Evolutionary conservation across 768 basidiomycete species (phyloP), one percentile per base, ranked within the genome.

Genomic region (Suillus subalutaceus): DNA sequence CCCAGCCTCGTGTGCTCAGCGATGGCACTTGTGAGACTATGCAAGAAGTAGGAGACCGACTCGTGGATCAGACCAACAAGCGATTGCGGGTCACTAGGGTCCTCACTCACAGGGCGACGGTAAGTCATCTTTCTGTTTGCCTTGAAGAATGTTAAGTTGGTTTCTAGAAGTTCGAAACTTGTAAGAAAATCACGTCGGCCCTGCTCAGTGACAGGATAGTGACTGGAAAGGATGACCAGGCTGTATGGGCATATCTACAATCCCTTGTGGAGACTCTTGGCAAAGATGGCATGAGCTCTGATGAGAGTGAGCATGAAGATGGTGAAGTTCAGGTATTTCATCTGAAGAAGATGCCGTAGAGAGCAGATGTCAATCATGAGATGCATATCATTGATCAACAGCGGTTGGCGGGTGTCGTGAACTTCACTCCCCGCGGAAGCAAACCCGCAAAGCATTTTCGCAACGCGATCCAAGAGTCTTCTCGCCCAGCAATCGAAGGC

Each of bases 221-320:
- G 1, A 52, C 26, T 16, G 26, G 50, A 52, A 52, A 52, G 50
- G 50, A 52, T 2, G 26, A 52, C 50, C 50, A 52, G 50, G 50
- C 50, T 8, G 50, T 52, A 18, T 52, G 50, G 26, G 26, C 15
- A 2, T 52, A 52, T 52, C 26, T 16, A 30, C 26, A 52, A 52
- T 52, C 50, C 3, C 50, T 63, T 30, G 62, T 63, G 35, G 44
- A 63, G 26, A 50, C 35, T 2, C 62, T 63, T 3, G 3, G 62
- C 48, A 44, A 53, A 48, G 48, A 63, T 57, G 62, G 62, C 20
- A 63, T 63, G 62, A 63, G 62, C 35, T 63, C 62, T 63, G 62
- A 63, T 7, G 50, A 63, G 46, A 50, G 46, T 32, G 62, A 63
- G 37, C 62, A 63, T 2, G 12, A 63, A 50, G 62, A 23, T 63